Conservation (phyloP, 371 early-diverging fungal species). For the Mucor mucedo region DNA sequence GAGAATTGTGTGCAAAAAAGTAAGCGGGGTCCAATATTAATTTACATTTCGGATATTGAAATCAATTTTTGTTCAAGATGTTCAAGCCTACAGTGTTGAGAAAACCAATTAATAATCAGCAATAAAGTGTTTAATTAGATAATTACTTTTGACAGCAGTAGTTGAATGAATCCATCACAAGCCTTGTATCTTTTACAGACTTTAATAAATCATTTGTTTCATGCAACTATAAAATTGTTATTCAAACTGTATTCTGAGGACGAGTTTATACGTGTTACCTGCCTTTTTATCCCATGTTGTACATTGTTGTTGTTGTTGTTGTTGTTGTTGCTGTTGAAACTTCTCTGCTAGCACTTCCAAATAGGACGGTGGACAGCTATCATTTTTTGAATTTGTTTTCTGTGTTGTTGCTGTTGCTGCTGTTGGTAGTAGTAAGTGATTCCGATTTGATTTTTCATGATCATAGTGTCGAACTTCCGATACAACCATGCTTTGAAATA, state of each 20-base stretch:
- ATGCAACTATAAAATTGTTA: background rate
- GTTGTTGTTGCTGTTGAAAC: conserved; percentile 11
- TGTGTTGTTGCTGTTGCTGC: background rate
- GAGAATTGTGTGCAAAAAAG: background rate
- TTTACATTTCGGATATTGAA: conserved; percentile 15
- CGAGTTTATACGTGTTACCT: background rate
- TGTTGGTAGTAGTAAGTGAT: background rate
- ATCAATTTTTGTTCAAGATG: background rate
- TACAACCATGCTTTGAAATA: conserved; percentile 2
- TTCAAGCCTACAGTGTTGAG: conserved; percentile 14
- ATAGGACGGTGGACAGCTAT: conserved; percentile 26
- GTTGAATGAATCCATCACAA: conserved; percentile 4
- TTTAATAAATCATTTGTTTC: conserved; percentile 9
- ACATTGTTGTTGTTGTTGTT: conserved; percentile 9
- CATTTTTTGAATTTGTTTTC: background rate
- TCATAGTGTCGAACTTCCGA: conserved; percentile 13
- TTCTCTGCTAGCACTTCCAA: conserved; percentile 28
- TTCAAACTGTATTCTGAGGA: too few species aligned
- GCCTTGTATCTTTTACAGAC: conserved; percentile 7
- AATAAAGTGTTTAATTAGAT: background rate
- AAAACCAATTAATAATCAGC: background rate
- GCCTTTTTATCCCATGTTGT: conserved; percentile 10
- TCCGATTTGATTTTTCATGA: background rate
- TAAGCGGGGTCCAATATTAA: conserved; percentile 2
- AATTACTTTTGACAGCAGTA: conserved; percentile 16